Conservation (phyloP, 129 eudicot genomes). For the Deinandra increscens region DNA sequence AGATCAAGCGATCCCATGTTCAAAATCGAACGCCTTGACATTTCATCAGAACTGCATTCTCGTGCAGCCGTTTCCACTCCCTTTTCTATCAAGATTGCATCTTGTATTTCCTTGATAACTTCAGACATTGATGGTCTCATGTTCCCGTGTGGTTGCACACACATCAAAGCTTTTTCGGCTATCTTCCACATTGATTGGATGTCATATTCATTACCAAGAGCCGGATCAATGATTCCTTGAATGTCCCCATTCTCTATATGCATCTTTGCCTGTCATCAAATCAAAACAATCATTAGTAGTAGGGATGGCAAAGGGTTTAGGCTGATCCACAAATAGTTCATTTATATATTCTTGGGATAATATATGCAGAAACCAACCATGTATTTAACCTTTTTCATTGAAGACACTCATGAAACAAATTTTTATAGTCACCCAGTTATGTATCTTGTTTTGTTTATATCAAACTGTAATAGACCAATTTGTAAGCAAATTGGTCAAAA, state of each 20-base stretch:
- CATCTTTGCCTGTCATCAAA: constrained; percentile 62
- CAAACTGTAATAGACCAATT: background rate
- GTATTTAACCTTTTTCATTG: background rate
- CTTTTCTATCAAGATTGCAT: constrained; percentile 73
- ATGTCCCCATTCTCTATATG: constrained; percentile 92
- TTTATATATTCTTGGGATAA: background rate
- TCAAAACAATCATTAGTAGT: constrained; percentile 9
- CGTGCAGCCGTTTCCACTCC: constrained; percentile 52
- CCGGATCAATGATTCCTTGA: constrained; percentile 90
- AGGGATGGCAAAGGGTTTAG: background rate
- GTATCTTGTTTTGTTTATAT: no score
- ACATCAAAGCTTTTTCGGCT: constrained; percentile 87
- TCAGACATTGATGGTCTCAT: constrained; percentile 90
- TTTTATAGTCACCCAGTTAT: background rate
- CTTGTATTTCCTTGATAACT: constrained; percentile 88
- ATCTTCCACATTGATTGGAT: constrained; percentile 99
- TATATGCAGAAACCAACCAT: background rate
- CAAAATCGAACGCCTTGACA: constrained; percentile 59
- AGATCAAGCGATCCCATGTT: constrained; percentile 68
- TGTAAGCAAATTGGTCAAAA: background rate
- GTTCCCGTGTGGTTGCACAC: constrained; percentile 83
- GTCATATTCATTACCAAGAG: constrained; percentile 62
- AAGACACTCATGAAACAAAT: background rate
- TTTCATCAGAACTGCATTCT: constrained; percentile 69
- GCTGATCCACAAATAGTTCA: background rate